Evolutionary conservation across 148 eudicot species (phyloP).

Genomic region (Persicaria tinctoria): DNA sequence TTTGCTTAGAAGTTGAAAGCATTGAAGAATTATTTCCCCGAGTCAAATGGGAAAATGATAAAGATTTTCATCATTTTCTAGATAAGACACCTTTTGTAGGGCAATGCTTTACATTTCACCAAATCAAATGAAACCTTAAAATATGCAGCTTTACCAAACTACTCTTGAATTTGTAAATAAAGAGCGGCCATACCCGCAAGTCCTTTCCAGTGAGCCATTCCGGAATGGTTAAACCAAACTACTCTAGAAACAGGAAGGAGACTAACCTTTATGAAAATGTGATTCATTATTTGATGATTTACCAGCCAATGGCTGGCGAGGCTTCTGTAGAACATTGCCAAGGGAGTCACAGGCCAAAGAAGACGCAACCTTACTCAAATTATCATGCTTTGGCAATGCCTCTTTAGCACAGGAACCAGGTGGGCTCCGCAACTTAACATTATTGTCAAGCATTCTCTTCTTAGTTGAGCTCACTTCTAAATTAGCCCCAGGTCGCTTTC

Average conservation of each 20-base stretch:
- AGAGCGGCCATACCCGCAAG: too few relatives aligned
- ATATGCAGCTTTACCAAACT: not conserved
- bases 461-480: slow-evolving; percentile 13
- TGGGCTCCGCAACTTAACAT: slow-evolving; percentile 10
- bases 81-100: not conserved
- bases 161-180: too few relatives aligned
- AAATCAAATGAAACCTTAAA: not conserved
- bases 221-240: too few relatives aligned
- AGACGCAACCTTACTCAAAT: slow-evolving; percentile 15
- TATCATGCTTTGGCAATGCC: slow-evolving; percentile 10
- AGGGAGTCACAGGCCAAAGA: slow-evolving; percentile 15
- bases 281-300: slow-evolving; percentile 12
- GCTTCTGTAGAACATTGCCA: slow-evolving; percentile 5
- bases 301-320: not conserved
- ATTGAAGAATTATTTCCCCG: not conserved
- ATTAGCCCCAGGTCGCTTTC: slow-evolving; percentile 21
- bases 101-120: not conserved
- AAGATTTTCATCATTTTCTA: too few relatives aligned
- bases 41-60: not conserved
- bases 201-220: too few relatives aligned
- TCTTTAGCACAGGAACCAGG: slow-evolving; percentile 10
- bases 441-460: slow-evolving; percentile 21
- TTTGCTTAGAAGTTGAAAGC: not conserved
- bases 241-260: too few relatives aligned
- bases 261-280: slow-evolving; percentile 4